Percentiles rank a stretch among this genome's conserved stretches.
Conservation (phyloP, 2,329 filamentous ascomycete species). For the Lasiodiplodia citricola region DNA sequence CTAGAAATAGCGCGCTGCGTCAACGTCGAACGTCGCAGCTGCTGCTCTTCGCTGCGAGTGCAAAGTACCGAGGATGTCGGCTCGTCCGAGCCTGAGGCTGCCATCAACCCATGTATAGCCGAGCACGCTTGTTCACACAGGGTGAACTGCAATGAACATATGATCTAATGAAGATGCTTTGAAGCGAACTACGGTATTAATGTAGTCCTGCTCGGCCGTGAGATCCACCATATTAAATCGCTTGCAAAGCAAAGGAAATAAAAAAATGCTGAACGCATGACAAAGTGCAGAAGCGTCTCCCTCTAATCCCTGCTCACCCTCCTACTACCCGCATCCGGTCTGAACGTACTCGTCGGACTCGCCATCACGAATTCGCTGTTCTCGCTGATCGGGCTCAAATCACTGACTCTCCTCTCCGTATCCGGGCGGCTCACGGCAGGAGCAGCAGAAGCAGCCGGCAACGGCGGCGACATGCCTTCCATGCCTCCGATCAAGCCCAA, state of each 20-base stretch:
- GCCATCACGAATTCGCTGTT: neutral
- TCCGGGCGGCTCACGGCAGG: neutral
- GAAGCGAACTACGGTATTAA: neutral
- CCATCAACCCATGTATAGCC: neutral
- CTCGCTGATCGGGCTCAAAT: slow-evolving; percentile 12
- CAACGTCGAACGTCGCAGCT: slow-evolving; percentile 7
- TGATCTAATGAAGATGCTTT: neutral
- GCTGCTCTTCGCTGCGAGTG: neutral
- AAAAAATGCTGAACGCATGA: neutral
- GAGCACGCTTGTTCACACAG: neutral
- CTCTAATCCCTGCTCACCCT: slow-evolving; percentile 11
- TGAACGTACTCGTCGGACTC: neutral
- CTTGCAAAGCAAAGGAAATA: neutral
- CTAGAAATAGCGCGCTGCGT: neutral
- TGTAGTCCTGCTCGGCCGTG: neutral
- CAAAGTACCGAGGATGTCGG: slow-evolving; percentile 9
- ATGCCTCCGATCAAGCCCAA: neutral
- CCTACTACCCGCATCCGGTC: neutral
- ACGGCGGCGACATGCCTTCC: neutral
- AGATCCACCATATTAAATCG: neutral
- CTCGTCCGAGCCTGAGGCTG: slow-evolving; percentile 7
- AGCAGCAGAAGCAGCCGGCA: neutral
- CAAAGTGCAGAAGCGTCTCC: neutral
- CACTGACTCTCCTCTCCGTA: slow-evolving; percentile 10
- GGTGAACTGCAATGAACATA: neutral